Evolutionary conservation across 2,329 filamentous ascomycete genomes (phyloP).

Genomic region (Phoma sp.): DNA sequence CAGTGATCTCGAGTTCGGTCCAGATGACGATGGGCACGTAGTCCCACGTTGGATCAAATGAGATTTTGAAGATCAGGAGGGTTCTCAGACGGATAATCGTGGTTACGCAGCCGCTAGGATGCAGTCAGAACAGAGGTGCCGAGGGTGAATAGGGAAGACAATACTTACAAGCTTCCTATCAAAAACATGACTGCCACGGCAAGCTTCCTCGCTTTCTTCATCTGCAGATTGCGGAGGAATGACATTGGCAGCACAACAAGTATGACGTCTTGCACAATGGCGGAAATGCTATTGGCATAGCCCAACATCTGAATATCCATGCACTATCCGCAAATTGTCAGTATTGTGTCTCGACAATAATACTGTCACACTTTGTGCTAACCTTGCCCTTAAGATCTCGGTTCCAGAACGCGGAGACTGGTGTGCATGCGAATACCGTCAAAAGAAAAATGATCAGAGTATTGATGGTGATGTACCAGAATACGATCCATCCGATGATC

Average conservation of each 20-base stretch:
- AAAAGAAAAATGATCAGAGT: constrained; percentile 26
- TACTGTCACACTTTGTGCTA: background rate
- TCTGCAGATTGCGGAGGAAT: background rate
- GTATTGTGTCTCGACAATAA: background rate
- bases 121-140: background rate
- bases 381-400: constrained; percentile 28
- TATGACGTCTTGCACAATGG: constrained; percentile 25
- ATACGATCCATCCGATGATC: constrained; percentile 20
- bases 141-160: background rate
- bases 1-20: constrained; percentile 27
- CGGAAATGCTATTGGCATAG: constrained; percentile 21
- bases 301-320: constrained; percentile 23
- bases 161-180: background rate
- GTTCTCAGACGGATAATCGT: constrained; percentile 30
- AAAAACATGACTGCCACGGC: background rate
- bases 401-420: constrained; percentile 35
- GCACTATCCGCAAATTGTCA: background rate
- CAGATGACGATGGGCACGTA: constrained; percentile 28
- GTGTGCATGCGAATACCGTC: constrained; percentile 33
- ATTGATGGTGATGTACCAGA: constrained; percentile 27
- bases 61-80: constrained; percentile 25
- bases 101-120: constrained; percentile 29
- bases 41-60: constrained; percentile 27
- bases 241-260: constrained; percentile 23
- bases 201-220: background rate